A percentile compares a stretch with the other conserved stretches of the same genome.
Evolutionary conservation across 2,329 filamentous ascomycete genomes (phyloP).

Genomic region (Coleophoma cylindrospora): DNA sequence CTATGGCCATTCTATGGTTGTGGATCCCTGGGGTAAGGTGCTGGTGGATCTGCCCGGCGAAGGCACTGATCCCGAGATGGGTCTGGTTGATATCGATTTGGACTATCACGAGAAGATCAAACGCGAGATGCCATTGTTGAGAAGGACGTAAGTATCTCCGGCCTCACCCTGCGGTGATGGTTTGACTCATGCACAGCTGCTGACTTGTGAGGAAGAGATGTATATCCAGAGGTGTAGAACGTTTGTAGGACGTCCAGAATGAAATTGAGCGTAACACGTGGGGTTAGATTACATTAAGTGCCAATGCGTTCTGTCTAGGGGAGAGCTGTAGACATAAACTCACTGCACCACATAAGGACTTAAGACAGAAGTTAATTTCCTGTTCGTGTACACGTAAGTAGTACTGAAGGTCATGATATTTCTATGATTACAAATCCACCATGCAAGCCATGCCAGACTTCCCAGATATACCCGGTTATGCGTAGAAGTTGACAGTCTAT

Average conservation of each 20-base stretch:
- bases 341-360: too few species aligned
- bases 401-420: slow-evolving; percentile 3
- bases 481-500: slow-evolving; percentile 24
- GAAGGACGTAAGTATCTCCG: slow-evolving; percentile 32
- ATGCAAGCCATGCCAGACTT: slow-evolving; percentile 21
- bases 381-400: background rate
- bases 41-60: slow-evolving; percentile 57
- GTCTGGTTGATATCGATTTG: slow-evolving; percentile 48
- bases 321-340: too few species aligned
- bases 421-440: slow-evolving; percentile 25
- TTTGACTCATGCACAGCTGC: too few species aligned
- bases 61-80: slow-evolving; percentile 36
- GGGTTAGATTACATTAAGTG: too few species aligned
- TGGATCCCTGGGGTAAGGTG: slow-evolving; percentile 83
- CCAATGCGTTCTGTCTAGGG: too few species aligned
- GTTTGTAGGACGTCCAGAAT: too few species aligned
- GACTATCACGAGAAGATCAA: slow-evolving; percentile 44
- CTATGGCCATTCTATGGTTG: slow-evolving; percentile 81
- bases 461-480: slow-evolving; percentile 13
- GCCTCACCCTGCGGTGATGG: background rate
- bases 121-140: slow-evolving; percentile 50
- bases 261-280: too few species aligned
- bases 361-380: too few species aligned
- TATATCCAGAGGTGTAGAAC: too few species aligned
- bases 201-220: too few species aligned